A percentile compares a stretch with the other conserved stretches of the same genome.
phyloP scores from a whole-genome alignment of 2,329 filamentous ascomycete genomes.

The Trichophyton benhamiae region DNA sequence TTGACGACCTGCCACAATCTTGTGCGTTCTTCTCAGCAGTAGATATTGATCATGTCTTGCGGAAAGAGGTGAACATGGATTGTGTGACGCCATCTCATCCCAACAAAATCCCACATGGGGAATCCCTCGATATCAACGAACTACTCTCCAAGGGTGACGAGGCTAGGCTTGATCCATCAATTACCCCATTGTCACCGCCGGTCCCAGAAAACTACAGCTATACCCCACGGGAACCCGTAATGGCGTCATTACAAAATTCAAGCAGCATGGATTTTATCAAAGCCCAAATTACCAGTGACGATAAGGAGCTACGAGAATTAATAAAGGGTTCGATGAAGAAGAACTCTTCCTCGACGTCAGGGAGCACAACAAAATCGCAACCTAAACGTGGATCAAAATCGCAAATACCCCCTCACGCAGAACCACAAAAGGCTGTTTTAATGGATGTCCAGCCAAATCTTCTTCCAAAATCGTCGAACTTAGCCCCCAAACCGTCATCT shows the following conservation, averaged over 20 bases:
- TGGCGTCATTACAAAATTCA: conserved; percentile 54
- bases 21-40: conserved; percentile 94
- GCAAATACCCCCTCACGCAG: conserved; percentile 23
- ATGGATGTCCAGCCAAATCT: conserved; percentile 32
- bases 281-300: conserved; percentile 68
- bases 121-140: conserved; percentile 70
- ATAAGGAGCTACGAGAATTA: conserved; percentile 62
- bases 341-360: conserved; percentile 14
- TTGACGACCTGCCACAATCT: conserved; percentile 82
- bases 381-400: neutral
- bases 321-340: conserved; percentile 47
- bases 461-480: conserved; percentile 14
- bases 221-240: conserved; percentile 60
- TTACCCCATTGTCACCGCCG: conserved; percentile 48
- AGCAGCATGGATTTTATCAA: conserved; percentile 54
- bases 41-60: conserved; percentile 87
- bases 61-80: conserved; percentile 97
- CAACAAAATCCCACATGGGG: conserved; percentile 65
- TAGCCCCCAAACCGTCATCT: conserved; percentile 6
- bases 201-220: conserved; percentile 54
- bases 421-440: conserved; percentile 34
- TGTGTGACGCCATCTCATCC: conserved; percentile 84
- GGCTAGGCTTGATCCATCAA: conserved; percentile 56
- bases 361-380: neutral
- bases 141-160: conserved; percentile 60